Conservation (phyloP, 441 rosid genomes). For the Pelargonium australe region DNA sequence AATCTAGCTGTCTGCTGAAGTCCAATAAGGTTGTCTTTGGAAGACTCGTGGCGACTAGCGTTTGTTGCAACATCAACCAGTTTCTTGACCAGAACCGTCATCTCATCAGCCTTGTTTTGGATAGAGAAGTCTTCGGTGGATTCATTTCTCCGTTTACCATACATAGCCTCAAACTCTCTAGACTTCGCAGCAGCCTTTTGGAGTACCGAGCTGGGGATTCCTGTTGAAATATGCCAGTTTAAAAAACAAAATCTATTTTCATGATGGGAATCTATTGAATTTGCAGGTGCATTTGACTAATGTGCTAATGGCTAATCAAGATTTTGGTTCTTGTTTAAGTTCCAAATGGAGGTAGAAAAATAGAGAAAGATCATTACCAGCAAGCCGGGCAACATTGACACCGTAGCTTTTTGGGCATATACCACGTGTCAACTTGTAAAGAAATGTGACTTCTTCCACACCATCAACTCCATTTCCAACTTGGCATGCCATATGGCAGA, state of each 20-base stretch:
- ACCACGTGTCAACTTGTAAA: slow-evolving; percentile 69
- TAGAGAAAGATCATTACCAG: slow-evolving; percentile 44
- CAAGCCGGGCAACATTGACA: slow-evolving; percentile 92
- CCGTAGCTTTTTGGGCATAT: slow-evolving; percentile 98
- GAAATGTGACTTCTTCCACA: slow-evolving; percentile 85
- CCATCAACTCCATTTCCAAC: slow-evolving; percentile 65
- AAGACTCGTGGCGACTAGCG: slow-evolving; percentile 20
- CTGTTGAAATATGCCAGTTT: slow-evolving; percentile 36
- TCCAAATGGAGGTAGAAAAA: not conserved
- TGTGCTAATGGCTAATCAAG: not conserved
- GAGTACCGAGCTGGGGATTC: slow-evolving; percentile 67
- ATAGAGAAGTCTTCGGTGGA: slow-evolving; percentile 14
- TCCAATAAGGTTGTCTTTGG: slow-evolving; percentile 25
- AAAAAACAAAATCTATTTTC: not conserved
- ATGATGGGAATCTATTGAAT: not conserved
- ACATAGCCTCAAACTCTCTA: slow-evolving; percentile 56
- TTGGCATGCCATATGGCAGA: slow-evolving; percentile 92
- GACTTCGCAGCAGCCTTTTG: slow-evolving; percentile 66
- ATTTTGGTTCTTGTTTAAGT: slow-evolving; percentile 7
- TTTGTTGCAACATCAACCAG: slow-evolving; percentile 28
- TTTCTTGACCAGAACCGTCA: slow-evolving; percentile 33
- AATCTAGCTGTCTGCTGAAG: slow-evolving; percentile 43
- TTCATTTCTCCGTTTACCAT: slow-evolving; percentile 36
- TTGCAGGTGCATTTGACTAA: too few species aligned
- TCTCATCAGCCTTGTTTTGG: slow-evolving; percentile 19